phyloP scores from a whole-genome alignment of 2,329 filamentous ascomycete species.

The Cladosporium austrohemisphaericum region DNA sequence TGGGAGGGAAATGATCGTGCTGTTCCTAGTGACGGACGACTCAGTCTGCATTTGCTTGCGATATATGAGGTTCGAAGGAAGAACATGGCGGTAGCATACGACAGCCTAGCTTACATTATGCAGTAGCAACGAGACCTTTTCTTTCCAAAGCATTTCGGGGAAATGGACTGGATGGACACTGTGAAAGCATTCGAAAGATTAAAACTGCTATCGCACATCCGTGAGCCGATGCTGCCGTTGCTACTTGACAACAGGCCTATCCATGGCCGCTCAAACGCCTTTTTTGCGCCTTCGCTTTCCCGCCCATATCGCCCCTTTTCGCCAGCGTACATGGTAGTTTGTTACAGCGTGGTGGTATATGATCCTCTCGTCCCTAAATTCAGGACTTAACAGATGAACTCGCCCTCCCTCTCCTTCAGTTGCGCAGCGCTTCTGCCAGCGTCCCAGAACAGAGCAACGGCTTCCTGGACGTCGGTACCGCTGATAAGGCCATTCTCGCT shows the following conservation, averaged over 20 bases:
- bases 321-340: constrained; percentile 2
- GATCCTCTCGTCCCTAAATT: no score
- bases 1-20: neutral
- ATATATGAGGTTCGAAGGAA: neutral
- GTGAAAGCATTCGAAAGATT: constrained; percentile 6
- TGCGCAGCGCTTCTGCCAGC: constrained; percentile 45
- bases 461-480: constrained; percentile 55
- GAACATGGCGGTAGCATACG: no score
- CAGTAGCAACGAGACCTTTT: no score
- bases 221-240: neutral
- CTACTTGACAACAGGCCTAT: neutral
- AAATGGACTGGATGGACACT: neutral
- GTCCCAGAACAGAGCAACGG: constrained; percentile 46
- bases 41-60: no score
- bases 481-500: constrained; percentile 39
- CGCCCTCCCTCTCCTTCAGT: constrained; percentile 29
- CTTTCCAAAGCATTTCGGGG: no score
- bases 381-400: constrained; percentile 31
- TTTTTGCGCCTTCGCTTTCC: constrained; percentile 14
- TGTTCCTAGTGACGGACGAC: neutral
- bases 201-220: constrained; percentile 9
- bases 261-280: constrained; percentile 4
- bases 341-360: neutral
- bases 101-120: neutral
- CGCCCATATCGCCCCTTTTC: neutral